Conservation (phyloP, 805 yeast species). For the Spathaspora sp. region DNA sequence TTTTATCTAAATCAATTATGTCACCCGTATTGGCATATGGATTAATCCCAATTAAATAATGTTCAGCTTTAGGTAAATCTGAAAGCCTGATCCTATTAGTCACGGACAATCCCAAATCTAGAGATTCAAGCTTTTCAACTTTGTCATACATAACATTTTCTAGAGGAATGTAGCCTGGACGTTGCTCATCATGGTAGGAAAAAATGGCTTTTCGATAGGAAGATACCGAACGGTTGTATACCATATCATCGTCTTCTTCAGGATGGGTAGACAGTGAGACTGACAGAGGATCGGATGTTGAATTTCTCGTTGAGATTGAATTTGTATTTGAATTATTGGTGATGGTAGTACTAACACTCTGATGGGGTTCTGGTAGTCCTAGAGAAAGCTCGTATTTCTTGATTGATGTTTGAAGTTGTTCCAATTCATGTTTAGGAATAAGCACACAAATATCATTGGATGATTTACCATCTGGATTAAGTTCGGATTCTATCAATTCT, state of each 20-base stretch:
- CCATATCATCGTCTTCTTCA: constrained; percentile 1
- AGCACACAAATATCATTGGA: constrained; percentile 8
- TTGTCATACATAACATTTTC: constrained; percentile 3
- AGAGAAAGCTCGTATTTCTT: constrained; percentile 4
- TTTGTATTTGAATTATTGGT: not conserved
- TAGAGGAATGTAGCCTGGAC: constrained; percentile 6
- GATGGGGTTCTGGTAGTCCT: not conserved
- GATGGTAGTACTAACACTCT: not conserved
- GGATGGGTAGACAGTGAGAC: not conserved
- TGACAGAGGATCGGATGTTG: not conserved
- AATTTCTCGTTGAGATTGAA: not conserved
- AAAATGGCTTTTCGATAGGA: constrained; percentile 2
- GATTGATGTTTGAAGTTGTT: constrained; percentile 6
- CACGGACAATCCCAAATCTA: not conserved
- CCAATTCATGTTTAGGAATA: constrained; percentile 9
- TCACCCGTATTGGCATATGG: constrained; percentile 23
- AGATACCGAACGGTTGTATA: constrained; percentile 2
- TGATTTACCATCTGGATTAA: not conserved
- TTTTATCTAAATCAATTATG: constrained; percentile 26
- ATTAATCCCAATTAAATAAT: constrained; percentile 17
- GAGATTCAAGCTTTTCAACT: not conserved
- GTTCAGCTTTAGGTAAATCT: constrained; percentile 2
- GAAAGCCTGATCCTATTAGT: not conserved
- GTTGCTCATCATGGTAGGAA: constrained; percentile 5
- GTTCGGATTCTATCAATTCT: not conserved